Evolutionary conservation across 495 filamentous ascomycete genomes (phyloP).

Genomic region (Neurospora sublineolata): DNA sequence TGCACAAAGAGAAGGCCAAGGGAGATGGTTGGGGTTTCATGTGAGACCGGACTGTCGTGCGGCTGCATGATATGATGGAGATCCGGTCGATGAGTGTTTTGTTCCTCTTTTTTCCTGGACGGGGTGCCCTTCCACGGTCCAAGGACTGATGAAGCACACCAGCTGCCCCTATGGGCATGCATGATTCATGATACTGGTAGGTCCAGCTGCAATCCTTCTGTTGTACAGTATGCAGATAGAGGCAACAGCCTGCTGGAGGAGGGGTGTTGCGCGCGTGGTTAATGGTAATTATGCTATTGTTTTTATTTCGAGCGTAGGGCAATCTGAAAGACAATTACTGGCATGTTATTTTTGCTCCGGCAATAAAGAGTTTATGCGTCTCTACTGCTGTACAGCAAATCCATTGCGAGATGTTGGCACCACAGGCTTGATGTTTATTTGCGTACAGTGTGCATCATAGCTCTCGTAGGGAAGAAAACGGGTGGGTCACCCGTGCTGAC

Average conservation of each 20-base stretch:
- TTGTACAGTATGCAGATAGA: slow-evolving; percentile 28
- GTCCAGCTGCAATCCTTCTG: slow-evolving; percentile 9
- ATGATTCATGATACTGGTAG: not conserved
- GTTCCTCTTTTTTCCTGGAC: slow-evolving; percentile 1
- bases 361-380: not conserved
- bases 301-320: not conserved
- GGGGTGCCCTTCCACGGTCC: not conserved
- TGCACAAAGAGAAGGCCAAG: slow-evolving; percentile 11
- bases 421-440: not conserved
- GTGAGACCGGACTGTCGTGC: not conserved
- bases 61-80: not conserved
- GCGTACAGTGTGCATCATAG: not conserved
- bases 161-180: not conserved
- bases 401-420: not conserved
- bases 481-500: not conserved
- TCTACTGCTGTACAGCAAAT: not conserved
- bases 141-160: not conserved
- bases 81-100: slow-evolving; percentile 12
- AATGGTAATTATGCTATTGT: not conserved
- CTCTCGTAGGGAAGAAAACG: not conserved
- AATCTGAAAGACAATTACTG: not conserved
- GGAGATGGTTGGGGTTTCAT: not conserved
- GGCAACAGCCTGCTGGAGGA: slow-evolving; percentile 20
- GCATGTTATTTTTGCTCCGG: not conserved
- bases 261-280: not conserved